phyloP scores from a whole-genome alignment of 345 rosid species.

The Psidium friedrichsthalianum region DNA sequence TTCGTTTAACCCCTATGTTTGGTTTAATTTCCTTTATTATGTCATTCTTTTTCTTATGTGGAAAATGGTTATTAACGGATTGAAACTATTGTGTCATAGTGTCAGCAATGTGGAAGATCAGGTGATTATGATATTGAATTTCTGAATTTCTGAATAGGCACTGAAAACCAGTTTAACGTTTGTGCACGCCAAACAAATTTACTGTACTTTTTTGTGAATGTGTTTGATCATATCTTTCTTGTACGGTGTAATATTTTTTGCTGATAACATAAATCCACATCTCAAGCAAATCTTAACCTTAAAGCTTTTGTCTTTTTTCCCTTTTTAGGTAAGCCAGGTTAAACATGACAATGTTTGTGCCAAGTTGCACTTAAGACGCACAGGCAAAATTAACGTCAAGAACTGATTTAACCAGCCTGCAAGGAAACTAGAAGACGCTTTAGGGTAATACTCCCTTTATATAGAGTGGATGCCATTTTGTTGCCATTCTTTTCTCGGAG shows the following conservation, averaged over 20 bases:
- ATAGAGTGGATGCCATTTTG: too few species aligned
- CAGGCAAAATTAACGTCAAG: conserved; percentile 79
- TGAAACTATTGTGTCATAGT: background rate
- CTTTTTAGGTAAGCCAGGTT: conserved; percentile 25
- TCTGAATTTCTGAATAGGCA: background rate
- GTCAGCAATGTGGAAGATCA: background rate
- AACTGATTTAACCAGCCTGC: conserved; percentile 95
- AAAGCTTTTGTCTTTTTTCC: background rate
- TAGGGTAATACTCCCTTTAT: conserved; percentile 15
- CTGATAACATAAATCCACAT: background rate
- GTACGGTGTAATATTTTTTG: background rate
- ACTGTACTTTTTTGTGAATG: background rate
- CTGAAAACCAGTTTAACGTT: background rate
- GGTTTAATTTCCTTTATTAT: background rate
- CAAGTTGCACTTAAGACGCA: conserved; percentile 81
- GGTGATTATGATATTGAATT: background rate
- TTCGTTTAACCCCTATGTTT: background rate
- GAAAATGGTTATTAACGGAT: background rate
- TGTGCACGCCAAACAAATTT: background rate
- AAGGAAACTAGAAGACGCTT: conserved; percentile 52
- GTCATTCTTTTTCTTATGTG: background rate
- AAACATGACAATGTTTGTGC: conserved; percentile 83
- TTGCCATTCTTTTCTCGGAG: too few species aligned
- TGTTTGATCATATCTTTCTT: background rate
- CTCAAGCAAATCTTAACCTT: background rate